Evolutionary conservation across 2,329 filamentous ascomycete genomes (phyloP), one percentile per base, ranked within the genome.

Genomic region (Aspergillus terreus): DNA sequence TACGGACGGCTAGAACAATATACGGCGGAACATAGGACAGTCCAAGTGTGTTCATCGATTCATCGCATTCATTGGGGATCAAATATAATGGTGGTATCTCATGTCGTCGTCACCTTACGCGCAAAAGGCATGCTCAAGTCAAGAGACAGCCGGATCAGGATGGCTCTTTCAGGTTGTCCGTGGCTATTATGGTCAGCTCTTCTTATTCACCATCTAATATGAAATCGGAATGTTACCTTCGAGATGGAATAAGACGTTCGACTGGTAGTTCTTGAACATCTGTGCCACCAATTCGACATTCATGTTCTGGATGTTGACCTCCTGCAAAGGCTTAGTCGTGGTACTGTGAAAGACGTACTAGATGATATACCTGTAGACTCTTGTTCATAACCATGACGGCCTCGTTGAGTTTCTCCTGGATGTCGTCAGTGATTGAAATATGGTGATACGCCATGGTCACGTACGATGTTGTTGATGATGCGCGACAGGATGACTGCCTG

Each of bases 261-360:
- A 96, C 71, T 96, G 92, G 70, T 99, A 99, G 74, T 97, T 99
- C 77, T 97, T 96, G 79, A 97, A 99, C 94, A 99, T 99, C 69
- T 97, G 92, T 1, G 92, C 92, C 4, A 97, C 94, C 2, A 97
- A 81, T 75, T 97, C 94, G 33, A 96, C 90, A 67, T 99, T 95
- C 91, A 97, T 96, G 71, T 97, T 99, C 65, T 96, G 89, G 50
- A 96, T 86, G 67, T 97, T 97, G 79, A 97, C 96, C 61, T 97
- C 92, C 88, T 96, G 62, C 5, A 50, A 7, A 5, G 17, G 32
- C n/a, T 51, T 49, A 15, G 38, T 49, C 12, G 27, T 10, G 21
- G 32, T 2, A 7, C 19, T 17, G 36, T 4, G 32, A 25, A 47
- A n/a, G 3, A 44, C 6, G 1, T 23, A 47, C 12, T 4, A 15